Base-by-base conservation (phyloP, 2,329 filamentous ascomycete genomes). In the Sporothrix pseudoabietina region DNA sequence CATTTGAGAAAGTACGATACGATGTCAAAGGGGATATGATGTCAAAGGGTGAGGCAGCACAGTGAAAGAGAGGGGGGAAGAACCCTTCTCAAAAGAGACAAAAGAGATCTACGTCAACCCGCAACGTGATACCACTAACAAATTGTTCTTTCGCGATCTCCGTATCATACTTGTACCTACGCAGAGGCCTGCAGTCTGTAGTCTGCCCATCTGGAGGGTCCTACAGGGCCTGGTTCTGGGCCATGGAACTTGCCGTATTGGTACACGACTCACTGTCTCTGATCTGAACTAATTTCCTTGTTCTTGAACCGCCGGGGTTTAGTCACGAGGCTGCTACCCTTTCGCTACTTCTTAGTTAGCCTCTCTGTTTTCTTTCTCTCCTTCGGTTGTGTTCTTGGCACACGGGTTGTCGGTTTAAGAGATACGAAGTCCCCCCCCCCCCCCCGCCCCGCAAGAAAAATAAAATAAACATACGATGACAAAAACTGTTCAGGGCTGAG, bases 111-210 rank as follows among this genome's bases (percentile, higher is more conserved):
- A 14, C 54, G 9, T 4, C 54, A 57, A 26, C 10, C 54, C 16
- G 35, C 57, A 5, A 10, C 30, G 57, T n/a, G 10, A 41, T 41
- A 22, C 35, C 39, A 59, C 59, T 26, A 44, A 63, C 19, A 63
- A n/a, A 35, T 39, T 16, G 30, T 19, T 14, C 14, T 22, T 35
- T 30, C 7, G 35, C n/a, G 35, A 63, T 44, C 35, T 10, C 16
- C 35, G 35, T 26, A 65, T 65, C 39, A 63, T 41, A 65, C n/a
- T 44, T 65, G 39, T 3, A 44, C 35, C 5, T 69, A 69, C 65
- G 65, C 65, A 26, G 59, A 65, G 59, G 35, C 5, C 39, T 52
- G 65, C 35, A 35, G 44, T 22, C 16, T 54, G 44, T 16, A 35
- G 65, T 52, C 65, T 54, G 44, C 8, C 4, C 35, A 35, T 16